These are phyloP conservation scores for Phytophthora aleatoria DNA, from an alignment of 352 stramenopile species.

Conservation along the genomic window DNA sequence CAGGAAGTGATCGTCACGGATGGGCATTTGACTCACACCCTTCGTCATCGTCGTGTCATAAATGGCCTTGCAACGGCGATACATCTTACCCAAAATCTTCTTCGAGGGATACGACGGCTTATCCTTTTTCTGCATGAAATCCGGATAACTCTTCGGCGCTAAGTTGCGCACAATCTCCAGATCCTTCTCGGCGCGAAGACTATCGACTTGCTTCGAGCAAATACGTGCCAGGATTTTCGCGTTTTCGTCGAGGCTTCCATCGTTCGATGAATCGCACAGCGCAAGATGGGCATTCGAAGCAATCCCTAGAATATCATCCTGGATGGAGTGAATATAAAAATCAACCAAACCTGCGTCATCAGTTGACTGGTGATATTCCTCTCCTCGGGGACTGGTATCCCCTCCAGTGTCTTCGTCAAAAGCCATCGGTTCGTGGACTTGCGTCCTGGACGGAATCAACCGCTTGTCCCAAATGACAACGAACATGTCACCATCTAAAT, in stretches of 20 bases:
- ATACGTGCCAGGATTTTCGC: conserved; percentile 67
- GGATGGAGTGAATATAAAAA: conserved; percentile 78
- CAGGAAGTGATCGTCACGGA: conserved; percentile 60
- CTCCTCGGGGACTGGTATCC: conserved; percentile 17
- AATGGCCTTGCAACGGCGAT: conserved; percentile 62
- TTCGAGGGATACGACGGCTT: conserved; percentile 68
- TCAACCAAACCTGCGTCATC: conserved; percentile 58
- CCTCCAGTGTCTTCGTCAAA: conserved; percentile 38
- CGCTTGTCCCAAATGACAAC: conserved; percentile 83
- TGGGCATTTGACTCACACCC: conserved; percentile 35
- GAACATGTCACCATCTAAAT: conserved; percentile 84
- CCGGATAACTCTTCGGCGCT: conserved; percentile 65
- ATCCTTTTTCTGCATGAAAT: conserved; percentile 82
- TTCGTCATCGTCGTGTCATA: conserved; percentile 50
- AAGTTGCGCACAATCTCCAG: conserved; percentile 55
- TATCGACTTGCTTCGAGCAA: conserved; percentile 78
- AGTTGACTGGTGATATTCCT: conserved; percentile 37
- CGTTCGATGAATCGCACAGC: conserved; percentile 49
- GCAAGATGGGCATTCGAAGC: conserved; percentile 83
- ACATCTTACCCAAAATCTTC: conserved; percentile 80
- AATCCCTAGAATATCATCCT: conserved; percentile 74
- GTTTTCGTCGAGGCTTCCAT: conserved; percentile 53
- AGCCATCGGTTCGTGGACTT: conserved; percentile 54
- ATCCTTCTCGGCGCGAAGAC: conserved; percentile 60
- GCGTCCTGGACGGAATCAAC: conserved; percentile 53